These are phyloP conservation scores for Argentina anserina DNA, from an alignment of 306 rosid species.

Conservation along the genomic window DNA sequence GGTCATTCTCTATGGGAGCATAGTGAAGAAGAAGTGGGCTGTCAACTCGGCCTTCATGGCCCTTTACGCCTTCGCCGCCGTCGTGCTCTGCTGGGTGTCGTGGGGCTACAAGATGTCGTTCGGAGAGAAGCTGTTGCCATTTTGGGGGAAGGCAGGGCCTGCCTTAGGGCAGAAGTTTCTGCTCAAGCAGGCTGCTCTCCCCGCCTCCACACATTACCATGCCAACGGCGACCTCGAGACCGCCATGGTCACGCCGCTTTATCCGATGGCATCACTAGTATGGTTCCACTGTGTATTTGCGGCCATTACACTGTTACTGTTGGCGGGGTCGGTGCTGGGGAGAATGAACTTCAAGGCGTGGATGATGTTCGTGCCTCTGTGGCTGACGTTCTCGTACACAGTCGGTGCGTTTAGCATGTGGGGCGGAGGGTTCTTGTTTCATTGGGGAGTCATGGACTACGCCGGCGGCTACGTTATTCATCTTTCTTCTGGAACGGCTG, in stretches of 20 bases:
- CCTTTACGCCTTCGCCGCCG: constrained; percentile 23
- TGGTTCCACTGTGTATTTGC: constrained; percentile 18
- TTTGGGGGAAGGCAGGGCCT: constrained; percentile 17
- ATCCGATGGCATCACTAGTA: constrained; percentile 17
- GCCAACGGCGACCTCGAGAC: not conserved
- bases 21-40: constrained; percentile 62
- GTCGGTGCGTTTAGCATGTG: constrained; percentile 20
- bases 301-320: constrained; percentile 8
- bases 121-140: constrained; percentile 14
- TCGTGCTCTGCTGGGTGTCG: constrained; percentile 15
- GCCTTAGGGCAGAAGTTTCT: constrained; percentile 10
- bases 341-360: constrained; percentile 28
- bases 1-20: constrained; percentile 56
- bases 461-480: constrained; percentile 70
- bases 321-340: constrained; percentile 21
- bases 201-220: not conserved
- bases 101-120: constrained; percentile 27
- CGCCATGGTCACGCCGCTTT: not conserved
- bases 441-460: constrained; percentile 65
- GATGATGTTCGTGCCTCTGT: constrained; percentile 27
- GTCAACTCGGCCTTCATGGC: constrained; percentile 34
- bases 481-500: constrained; percentile 57
- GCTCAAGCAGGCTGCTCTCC: constrained; percentile 10
- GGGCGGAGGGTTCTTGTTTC: constrained; percentile 21
- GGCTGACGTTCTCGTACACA: constrained; percentile 21